phyloP scores from a whole-genome alignment of 2,329 filamentous ascomycete species.

The Colletotrichum eleusines region DNA sequence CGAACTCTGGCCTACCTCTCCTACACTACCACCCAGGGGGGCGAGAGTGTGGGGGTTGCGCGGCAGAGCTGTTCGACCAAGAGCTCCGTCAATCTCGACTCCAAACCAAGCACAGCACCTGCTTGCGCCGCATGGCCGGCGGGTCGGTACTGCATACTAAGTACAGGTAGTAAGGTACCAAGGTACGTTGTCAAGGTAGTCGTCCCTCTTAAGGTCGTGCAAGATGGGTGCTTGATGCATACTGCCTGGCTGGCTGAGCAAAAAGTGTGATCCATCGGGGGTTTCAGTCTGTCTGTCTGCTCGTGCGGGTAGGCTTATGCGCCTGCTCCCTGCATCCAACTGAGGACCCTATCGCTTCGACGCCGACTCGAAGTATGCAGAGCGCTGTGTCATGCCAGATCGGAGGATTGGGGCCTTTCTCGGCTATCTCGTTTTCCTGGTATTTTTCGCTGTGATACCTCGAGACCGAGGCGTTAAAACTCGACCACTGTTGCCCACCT shows the following conservation, averaged over 20 bases:
- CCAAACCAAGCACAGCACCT: neutral
- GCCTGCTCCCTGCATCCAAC: neutral
- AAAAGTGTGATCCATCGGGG: neutral
- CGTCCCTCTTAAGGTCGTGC: neutral
- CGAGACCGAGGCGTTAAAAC: too few relatives aligned
- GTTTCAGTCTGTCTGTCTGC: neutral
- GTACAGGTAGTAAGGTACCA: too few relatives aligned
- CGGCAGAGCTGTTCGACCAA: slow-evolving; percentile 1
- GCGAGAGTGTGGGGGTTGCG: neutral
- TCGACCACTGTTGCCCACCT: neutral
- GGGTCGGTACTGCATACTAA: too few relatives aligned
- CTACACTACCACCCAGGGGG: too few relatives aligned
- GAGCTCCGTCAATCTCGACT: neutral
- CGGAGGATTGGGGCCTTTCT: neutral
- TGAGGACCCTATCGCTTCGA: neutral
- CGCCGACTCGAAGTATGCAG: neutral
- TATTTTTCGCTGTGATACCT: neutral
- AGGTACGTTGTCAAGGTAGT: too few relatives aligned
- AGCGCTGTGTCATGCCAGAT: neutral
- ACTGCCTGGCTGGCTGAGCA: neutral
- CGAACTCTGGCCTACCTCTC: neutral
- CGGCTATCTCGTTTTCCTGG: neutral
- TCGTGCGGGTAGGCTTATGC: neutral
- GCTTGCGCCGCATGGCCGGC: neutral
- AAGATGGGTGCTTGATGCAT: neutral